Conservation (phyloP, 2,329 filamentous ascomycete genomes). For the Diaporthe ampelina region DNA sequence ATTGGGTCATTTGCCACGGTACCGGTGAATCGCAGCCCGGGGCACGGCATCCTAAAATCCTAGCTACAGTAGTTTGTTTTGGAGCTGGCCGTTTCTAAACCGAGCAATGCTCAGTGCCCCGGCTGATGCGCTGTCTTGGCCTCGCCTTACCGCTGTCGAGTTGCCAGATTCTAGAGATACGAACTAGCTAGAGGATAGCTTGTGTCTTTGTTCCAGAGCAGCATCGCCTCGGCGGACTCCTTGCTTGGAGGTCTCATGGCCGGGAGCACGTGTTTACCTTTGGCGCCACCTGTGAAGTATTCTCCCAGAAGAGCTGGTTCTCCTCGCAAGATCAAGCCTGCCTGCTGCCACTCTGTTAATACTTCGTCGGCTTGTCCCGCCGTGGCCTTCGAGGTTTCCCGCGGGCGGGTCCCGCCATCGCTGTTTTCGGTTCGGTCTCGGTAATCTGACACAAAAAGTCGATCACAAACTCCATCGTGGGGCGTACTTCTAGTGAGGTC, state of each 20-base stretch:
- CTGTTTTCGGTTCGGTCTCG: conserved; percentile 28
- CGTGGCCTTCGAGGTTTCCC: neutral
- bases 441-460: conserved; percentile 30
- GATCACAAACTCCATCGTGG: conserved; percentile 15
- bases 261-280: neutral
- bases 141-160: neutral
- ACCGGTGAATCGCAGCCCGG: conserved; percentile 14
- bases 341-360: neutral
- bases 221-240: conserved; percentile 23
- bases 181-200: neutral
- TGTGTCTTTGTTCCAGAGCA: neutral
- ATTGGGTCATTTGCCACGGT: neutral
- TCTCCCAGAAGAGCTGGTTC: neutral
- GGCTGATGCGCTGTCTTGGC: neutral
- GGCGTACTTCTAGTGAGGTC: conserved; percentile 10
- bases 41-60: conserved; percentile 16
- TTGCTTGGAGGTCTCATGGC: conserved; percentile 25
- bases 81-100: conserved; percentile 16
- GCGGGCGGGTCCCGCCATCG: conserved; percentile 34
- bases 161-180: neutral
- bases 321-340: neutral
- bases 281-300: neutral
- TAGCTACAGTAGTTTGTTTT: conserved; percentile 35
- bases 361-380: conserved; percentile 26
- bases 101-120: neutral